Conservation (phyloP, 306 rosid species). For the Urtica urens region DNA sequence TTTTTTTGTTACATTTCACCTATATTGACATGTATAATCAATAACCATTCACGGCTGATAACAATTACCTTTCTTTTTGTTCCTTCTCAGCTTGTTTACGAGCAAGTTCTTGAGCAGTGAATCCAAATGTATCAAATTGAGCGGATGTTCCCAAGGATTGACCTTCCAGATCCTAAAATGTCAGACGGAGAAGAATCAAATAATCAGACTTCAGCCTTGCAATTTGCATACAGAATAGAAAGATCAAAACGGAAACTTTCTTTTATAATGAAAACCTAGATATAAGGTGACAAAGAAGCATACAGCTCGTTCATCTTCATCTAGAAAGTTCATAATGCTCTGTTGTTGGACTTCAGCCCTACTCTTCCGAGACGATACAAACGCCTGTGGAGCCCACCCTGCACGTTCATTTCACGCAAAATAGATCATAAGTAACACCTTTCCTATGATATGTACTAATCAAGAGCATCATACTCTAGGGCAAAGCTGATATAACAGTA, state of each 20-base stretch:
- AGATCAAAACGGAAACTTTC: too few relatives aligned
- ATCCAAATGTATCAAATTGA: slow-evolving; percentile 93
- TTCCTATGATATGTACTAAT: slow-evolving; percentile 1
- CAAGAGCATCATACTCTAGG: slow-evolving; percentile 7
- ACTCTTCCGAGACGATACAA: slow-evolving; percentile 82
- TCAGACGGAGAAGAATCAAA: slow-evolving; percentile 9
- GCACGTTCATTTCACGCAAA: slow-evolving; percentile 26
- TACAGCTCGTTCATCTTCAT: slow-evolving; percentile 90
- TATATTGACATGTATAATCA: too few relatives aligned
- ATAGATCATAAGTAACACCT: slow-evolving; percentile 5
- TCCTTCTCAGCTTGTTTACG: slow-evolving; percentile 88
- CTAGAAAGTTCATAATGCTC: slow-evolving; percentile 69
- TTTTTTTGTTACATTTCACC: too few relatives aligned
- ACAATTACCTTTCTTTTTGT: slow-evolving; percentile 87
- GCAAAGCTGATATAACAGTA: slow-evolving; percentile 15
- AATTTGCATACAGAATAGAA: too few relatives aligned
- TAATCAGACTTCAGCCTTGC: background rate
- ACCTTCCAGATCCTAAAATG: slow-evolving; percentile 70
- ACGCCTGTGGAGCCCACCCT: slow-evolving; percentile 95
- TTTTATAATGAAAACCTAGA: too few relatives aligned
- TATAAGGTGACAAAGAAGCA: slow-evolving; percentile 21
- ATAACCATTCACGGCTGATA: too few relatives aligned
- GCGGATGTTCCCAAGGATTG: slow-evolving; percentile 64
- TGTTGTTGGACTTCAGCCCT: slow-evolving; percentile 83
- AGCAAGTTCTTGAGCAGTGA: slow-evolving; percentile 72